phyloP scores from a whole-genome alignment of 2,329 filamentous ascomycete species.

The Ophiostoma quercus region DNA sequence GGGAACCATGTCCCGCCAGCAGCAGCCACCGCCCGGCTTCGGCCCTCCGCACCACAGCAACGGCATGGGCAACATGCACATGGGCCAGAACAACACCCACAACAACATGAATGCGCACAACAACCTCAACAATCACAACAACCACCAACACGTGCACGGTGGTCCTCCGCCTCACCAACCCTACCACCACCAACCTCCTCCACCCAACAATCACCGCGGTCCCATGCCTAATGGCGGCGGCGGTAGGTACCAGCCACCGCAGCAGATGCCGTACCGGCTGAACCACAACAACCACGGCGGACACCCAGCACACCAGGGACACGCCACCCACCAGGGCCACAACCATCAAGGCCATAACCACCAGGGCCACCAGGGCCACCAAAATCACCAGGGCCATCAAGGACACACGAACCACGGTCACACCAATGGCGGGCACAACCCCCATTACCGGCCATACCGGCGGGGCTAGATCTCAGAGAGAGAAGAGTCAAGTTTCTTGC shows the following conservation, averaged over 20 bases:
- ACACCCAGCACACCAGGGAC: not conserved
- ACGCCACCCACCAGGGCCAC: not conserved
- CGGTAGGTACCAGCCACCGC: constrained; percentile 19
- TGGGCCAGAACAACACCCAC: not conserved
- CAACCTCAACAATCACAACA: not conserved
- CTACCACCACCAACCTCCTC: not conserved
- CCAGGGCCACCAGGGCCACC: not conserved
- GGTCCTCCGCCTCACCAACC: not conserved
- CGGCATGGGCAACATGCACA: not conserved
- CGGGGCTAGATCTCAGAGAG: constrained; percentile 11
- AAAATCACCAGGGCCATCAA: not conserved
- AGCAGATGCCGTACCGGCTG: not conserved
- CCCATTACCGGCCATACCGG: constrained; percentile 18
- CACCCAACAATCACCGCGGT: constrained; percentile 1
- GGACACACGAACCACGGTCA: not conserved
- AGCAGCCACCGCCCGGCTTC: not conserved
- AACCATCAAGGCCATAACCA: not conserved
- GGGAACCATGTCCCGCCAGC: not conserved
- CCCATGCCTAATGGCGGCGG: constrained; percentile 3
- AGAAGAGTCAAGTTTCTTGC: not conserved
- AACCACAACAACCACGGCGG: not conserved
- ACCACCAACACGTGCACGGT: not conserved
- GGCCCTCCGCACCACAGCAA: not conserved
- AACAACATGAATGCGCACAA: not conserved
- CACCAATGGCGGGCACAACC: not conserved